Base-by-base conservation (phyloP, 768 basidiomycete species). In the Myochromella boudieri region DNA sequence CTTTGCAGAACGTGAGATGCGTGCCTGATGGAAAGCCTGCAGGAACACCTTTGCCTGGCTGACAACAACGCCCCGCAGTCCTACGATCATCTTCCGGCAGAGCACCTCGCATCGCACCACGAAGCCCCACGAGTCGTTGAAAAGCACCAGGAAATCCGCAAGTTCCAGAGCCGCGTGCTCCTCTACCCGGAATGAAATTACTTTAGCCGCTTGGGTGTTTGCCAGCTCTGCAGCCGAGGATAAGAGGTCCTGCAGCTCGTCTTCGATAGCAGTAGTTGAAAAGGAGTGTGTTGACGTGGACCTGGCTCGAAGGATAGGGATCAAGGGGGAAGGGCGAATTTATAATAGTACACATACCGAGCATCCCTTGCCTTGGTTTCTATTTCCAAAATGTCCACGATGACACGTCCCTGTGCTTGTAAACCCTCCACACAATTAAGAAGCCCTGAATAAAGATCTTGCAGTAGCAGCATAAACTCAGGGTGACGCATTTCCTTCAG, bases 31-130 rank as follows among this genome's bases (percentile, higher is more conserved):
- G 68, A 95, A 97, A 0, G 74, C 67, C 58, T 88, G 83, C 21
- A 99, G 71, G 70, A 95, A 99, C 8, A 79, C 68, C 68, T 94
- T 95, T 5, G 94, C 90, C 76, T 95, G 95, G 43, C 82, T 76
- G 34, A 95, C 83, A 41, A 93, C 79, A 2, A 82, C 87, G 4
- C 94, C 95, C 48, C 97, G 73, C 25, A 98, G 70, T 5, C 91
- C 87, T 46, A 97, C 91, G 48, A 97, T 94, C 92, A 98, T 97
- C 54, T 86, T 75, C 44, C 84, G 77, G 53, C 87, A 91, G 22
- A 97, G 72, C 22, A 84, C 80, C 63, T 99, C 95, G 59, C 90
- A 92, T 53, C 75, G 76, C 20, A 97, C 78, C 7, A 98, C 92
- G 56, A 98, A 98, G 20, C 76, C 67, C 95, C 95, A 97, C 1